Evolutionary conservation across 257 asterid genomes (phyloP), one percentile per base, ranked within the genome.

Genomic region (Catharanthus roseus): DNA sequence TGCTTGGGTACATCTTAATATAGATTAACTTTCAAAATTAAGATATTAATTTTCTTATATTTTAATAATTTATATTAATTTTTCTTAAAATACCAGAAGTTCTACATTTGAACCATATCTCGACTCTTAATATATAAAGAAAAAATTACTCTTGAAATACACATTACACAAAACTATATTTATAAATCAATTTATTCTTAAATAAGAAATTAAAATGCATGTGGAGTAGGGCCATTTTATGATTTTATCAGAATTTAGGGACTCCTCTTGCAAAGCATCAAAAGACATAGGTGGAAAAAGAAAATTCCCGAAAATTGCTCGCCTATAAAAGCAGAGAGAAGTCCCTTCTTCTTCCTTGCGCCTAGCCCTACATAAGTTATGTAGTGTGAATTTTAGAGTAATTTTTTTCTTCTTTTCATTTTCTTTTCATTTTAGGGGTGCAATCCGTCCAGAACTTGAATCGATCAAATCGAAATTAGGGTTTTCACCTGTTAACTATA

Each of bases 281-380:
- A 26, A 19, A n/a, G 3, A 38, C 5, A 8, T 7, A n/a, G 6
- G 8, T 38, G 4, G 23, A 8, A 47, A 28, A 23, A 9, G 1
- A 34, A 6, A 34, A 39, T 0, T 0, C 16, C 56, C 21, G 26
- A 64, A 36, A 50, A 36, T 36, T 18, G 8, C 21, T 54, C 72
- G 28, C 58, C 31, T 78, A 69, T 78, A 69, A 51, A 78, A 31
- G n/a, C 26, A 26, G 23, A 42, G 38, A 42, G 1, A 44, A 49
- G 44, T 34, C 60, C 31, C 68, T 26, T 1, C 9, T 19, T 41
- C 72, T 58, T 65, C 55, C 82, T 75, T 89, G 89, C 93, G 88
- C 90, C 87, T 80, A 83, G 95, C 96, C 97, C 93, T 87, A 85
- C 78, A 77, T 78, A 68, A 44, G 71, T 45, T 67, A 53, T 74